phyloP scores from a whole-genome alignment of 2,329 filamentous ascomycete species.

The Microdochium bolleyi region DNA sequence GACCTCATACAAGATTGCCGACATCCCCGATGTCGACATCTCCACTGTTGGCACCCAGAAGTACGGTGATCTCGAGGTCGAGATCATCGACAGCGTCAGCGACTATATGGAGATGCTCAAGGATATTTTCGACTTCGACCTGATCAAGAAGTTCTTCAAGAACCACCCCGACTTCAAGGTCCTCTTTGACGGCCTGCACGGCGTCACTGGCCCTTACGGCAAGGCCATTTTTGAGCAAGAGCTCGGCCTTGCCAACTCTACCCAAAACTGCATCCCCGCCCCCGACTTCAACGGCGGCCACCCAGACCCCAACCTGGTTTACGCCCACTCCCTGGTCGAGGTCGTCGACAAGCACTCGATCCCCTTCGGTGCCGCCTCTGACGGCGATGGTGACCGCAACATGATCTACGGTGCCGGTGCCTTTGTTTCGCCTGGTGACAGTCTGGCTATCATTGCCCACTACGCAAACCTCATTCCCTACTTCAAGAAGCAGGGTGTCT shows the following conservation, averaged over 20 bases:
- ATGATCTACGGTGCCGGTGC: constrained; percentile 99
- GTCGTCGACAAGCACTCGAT: constrained; percentile 85
- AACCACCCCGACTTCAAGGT: constrained; percentile 90
- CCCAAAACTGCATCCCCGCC: constrained; percentile 85
- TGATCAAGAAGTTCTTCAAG: constrained; percentile 91
- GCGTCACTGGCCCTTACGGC: constrained; percentile 93
- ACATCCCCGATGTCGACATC: constrained; percentile 82
- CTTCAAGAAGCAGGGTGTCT: constrained; percentile 96
- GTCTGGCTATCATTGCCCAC: constrained; percentile 95
- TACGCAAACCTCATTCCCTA: constrained; percentile 94
- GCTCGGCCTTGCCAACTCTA: constrained; percentile 69
- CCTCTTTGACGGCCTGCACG: constrained; percentile 88
- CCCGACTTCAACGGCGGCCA: constrained; percentile 97
- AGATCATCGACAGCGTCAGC: constrained; percentile 85
- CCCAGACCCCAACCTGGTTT: constrained; percentile 95
- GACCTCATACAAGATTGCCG: constrained; percentile 84
- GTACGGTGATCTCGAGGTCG: constrained; percentile 83
- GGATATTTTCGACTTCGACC: constrained; percentile 94
- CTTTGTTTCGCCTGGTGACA: constrained; percentile 96
- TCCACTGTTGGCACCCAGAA: constrained; percentile 72
- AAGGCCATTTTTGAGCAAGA: constrained; percentile 92
- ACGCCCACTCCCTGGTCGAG: constrained; percentile 90
- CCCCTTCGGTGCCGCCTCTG: constrained; percentile 92
- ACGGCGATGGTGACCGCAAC: constrained; percentile 97
- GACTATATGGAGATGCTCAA: constrained; percentile 96